Conservation (phyloP, 495 filamentous ascomycete genomes). For the Glarea lozoyensis region DNA sequence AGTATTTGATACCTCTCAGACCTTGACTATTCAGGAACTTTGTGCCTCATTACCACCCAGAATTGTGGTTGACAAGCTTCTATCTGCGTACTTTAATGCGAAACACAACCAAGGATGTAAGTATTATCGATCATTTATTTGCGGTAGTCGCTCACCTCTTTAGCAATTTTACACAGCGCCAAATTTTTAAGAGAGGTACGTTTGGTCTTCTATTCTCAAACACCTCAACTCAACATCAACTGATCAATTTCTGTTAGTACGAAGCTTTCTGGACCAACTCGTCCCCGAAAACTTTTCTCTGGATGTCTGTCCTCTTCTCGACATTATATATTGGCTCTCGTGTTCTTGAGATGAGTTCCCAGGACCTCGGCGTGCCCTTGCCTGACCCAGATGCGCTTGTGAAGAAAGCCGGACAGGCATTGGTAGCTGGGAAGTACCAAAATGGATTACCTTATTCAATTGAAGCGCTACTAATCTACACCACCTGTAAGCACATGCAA, state of each 20-base stretch:
- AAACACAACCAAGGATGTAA: conserved; percentile 33
- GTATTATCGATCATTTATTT: neutral
- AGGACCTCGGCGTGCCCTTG: conserved; percentile 57
- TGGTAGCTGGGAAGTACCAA: conserved; percentile 41
- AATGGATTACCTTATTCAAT: conserved; percentile 24
- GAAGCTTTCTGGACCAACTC: conserved; percentile 36
- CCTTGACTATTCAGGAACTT: conserved; percentile 54
- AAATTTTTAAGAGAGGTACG: conserved; percentile 26
- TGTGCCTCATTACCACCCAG: conserved; percentile 39
- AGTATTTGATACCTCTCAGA: conserved; percentile 42
- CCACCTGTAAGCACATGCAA: conserved; percentile 14
- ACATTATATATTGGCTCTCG: conserved; percentile 61
- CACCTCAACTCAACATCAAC: too few species aligned
- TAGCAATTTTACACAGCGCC: conserved; percentile 29
- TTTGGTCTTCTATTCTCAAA: too few species aligned
- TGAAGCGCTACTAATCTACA: conserved; percentile 26
- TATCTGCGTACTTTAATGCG: conserved; percentile 39
- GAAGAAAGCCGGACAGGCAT: conserved; percentile 21
- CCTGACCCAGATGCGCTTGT: conserved; percentile 47
- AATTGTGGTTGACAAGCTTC: conserved; percentile 28
- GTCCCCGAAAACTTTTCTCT: conserved; percentile 6
- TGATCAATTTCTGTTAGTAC: conserved; percentile 38
- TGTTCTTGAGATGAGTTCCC: conserved; percentile 50
- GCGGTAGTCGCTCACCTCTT: conserved; percentile 6
- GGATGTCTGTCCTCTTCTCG: conserved; percentile 32